These are phyloP conservation scores for Starmerella stigmatis DNA, from an alignment of 805 yeast species.

Conservation along the genomic window DNA sequence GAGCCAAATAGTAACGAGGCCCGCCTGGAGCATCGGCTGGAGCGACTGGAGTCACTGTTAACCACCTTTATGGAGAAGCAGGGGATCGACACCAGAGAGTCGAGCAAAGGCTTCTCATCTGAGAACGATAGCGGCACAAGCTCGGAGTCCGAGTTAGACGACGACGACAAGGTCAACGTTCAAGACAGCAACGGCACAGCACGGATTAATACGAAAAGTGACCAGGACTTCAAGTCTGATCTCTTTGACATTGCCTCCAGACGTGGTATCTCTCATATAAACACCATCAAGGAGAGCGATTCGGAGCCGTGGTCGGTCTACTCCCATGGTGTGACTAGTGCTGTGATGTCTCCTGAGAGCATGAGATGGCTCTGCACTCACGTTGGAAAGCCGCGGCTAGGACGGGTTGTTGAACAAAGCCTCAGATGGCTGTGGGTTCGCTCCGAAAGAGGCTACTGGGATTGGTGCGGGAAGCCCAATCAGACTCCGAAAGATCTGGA, in stretches of 20 bases:
- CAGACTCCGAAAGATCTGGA: too few species aligned
- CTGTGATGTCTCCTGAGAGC: conserved; percentile 15
- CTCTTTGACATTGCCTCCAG: conserved; percentile 12
- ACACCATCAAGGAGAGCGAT: conserved; percentile 5
- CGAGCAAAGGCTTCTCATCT: neutral
- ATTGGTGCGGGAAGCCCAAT: too few species aligned
- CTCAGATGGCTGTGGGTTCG: conserved; percentile 14
- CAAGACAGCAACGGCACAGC: conserved; percentile 3
- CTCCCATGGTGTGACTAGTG: conserved; percentile 18
- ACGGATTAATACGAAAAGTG: neutral
- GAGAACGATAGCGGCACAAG: neutral
- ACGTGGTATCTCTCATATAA: conserved; percentile 9
- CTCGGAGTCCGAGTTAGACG: neutral
- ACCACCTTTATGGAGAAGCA: conserved; percentile 15
- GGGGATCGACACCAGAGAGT: neutral
- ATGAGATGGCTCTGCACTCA: conserved; percentile 19
- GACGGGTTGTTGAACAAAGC: conserved; percentile 11
- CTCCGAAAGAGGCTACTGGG: conserved; percentile 1
- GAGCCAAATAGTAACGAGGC: conserved; percentile 10
- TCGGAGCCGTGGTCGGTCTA: conserved; percentile 14
- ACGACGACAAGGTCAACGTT: conserved; percentile 3
- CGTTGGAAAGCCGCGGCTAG: conserved; percentile 16
- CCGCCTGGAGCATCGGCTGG: conserved; percentile 19
- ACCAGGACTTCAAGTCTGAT: neutral
- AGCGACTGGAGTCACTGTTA: conserved; percentile 26